Evolutionary conservation across 176 grass and related monocot genomes (phyloP), one percentile per base, ranked within the genome.

Genomic region (Oryza longistaminata): DNA sequence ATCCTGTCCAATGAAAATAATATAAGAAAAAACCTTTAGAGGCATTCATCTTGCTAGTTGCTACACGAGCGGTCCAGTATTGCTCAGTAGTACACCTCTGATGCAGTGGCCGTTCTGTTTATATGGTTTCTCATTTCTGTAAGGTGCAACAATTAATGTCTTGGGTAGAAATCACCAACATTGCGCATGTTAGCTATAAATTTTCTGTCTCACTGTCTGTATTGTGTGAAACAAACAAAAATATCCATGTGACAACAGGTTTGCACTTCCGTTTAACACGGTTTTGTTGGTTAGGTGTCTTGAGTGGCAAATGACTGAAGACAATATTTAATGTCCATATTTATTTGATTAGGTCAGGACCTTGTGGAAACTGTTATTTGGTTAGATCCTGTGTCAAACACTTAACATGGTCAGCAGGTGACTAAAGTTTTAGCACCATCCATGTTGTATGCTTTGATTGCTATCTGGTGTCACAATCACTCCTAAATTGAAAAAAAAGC

Each of bases 161-260:
- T 75, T 37, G 27, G 73, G 27, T 77, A 77, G 50, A 64, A 82
- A 49, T 68, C 69, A 62, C 53, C 81, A 34, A 29, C 14, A 35
- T 34, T 27, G 14, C 33, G 70, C 29, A 77, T 83, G 40, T 64
- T 52, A 64, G 73, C 48, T 82, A 71, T 83, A 65, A 88, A 77
- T 82, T 15, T 71, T 83, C 15, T 88, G 27, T 77, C 40, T 9
- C 77, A 71, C 6, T 88, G 40, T 77, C 29, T 50, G 29, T 22
- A 24, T 71, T 64, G 53, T 25, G 2, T 70, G 5, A 76, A 13
- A 9, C 3, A 77, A 76, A 21, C 26, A 48, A 48, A 77, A 21
- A 61, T 49, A 39, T 71, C 39, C 13, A 82, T 60, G 2, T 76
- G 24, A 42, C 40, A 67, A 62, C 34, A 2, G 70, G 3, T 24